Percentiles rank a stretch among this genome's conserved stretches.
Evolutionary conservation across 2,329 filamentous ascomycete genomes (phyloP).

Genomic region (Dothideomycetes sp.): DNA sequence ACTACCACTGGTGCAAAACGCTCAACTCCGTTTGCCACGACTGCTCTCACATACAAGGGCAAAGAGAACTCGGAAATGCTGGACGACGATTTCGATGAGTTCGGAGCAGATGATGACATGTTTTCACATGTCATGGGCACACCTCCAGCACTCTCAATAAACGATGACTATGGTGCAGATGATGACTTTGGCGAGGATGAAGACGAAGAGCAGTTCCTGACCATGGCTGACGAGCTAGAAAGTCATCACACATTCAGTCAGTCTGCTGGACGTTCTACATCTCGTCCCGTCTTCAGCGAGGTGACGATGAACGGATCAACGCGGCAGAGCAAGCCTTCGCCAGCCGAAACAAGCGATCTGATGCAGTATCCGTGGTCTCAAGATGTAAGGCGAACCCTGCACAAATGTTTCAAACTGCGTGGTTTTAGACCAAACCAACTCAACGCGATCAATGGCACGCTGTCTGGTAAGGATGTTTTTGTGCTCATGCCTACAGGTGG

Average conservation of each 20-base stretch:
- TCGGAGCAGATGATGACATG: conserved; percentile 18
- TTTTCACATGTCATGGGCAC: conserved; percentile 27
- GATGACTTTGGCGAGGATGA: conserved; percentile 24
- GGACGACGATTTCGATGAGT: conserved; percentile 16
- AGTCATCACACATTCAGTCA: conserved; percentile 16
- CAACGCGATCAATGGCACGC: conserved; percentile 88
- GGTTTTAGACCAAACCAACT: conserved; percentile 87
- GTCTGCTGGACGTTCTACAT: not conserved
- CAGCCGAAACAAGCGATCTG: conserved; percentile 14
- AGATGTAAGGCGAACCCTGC: conserved; percentile 71
- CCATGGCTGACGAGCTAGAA: conserved; percentile 32
- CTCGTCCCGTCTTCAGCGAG: conserved; percentile 21
- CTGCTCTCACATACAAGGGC: not conserved
- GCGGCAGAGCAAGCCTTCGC: conserved; percentile 6
- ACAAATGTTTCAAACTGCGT: conserved; percentile 70
- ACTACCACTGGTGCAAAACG: conserved; percentile 1
- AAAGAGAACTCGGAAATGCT: conserved; percentile 4
- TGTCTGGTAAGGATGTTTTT: conserved; percentile 80
- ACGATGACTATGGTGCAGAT: conserved; percentile 20
- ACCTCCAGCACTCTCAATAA: conserved; percentile 17
- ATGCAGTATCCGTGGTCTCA: conserved; percentile 72
- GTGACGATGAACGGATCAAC: conserved; percentile 15
- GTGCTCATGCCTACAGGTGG: conserved; percentile 97
- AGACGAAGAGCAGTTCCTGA: conserved; percentile 26
- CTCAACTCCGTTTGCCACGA: not conserved